Evolutionary conservation across 2,329 filamentous ascomycete genomes (phyloP), one percentile per base, ranked within the genome.

Genomic region (Trichoderma guizhouense): DNA sequence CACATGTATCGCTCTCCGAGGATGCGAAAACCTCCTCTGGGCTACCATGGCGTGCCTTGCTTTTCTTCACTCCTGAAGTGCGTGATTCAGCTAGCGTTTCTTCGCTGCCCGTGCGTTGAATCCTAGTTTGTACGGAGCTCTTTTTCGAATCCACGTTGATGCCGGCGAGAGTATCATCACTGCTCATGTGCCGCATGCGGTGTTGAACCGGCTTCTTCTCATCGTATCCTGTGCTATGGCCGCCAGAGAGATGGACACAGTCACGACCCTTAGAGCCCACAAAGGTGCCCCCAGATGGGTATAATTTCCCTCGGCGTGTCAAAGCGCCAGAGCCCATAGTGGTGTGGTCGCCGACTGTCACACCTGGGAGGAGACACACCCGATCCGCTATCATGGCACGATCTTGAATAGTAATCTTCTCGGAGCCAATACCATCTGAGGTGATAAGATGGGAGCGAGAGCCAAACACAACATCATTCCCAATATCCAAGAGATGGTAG

Each of bases 401-500:
- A 71, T 85, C 82, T 7, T 80, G 77, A 63, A 89, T 83, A 14
- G 78, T 81, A 61, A 89, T 81, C 9, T 75, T 79, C 15, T 86
- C 85, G 12, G 84, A 85, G 0, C 87, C 84, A 26, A 76, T 78
- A 3, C 83, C 85, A 75, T 89, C 87, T 0, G 86, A 85, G 1
- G 86, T 89, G 34, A 88, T 78, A 0, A 89, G 75, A 71, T 87
- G 83, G 3, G 86, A 84, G 3, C 86, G 83, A 14, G 86, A 88
- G 0, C 87, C 87, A 73, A 89, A 89, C 11, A 89, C 86, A n/a
- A 89, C 87, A 76, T 89, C 85, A 71, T 88, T 84, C 11, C 87
- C 87, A 72, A 89, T 81, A 28, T 89, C 83, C 12, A 89, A 75
- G 1, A 89, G 79, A 73, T 88, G 85, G 73, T 88, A 89, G 73